Percentiles rank a stretch among this genome's conserved stretches.
These are phyloP conservation scores for Daldinia eschscholtzii DNA, from an alignment of 2,329 filamentous ascomycete genomes.

Conservation along the genomic window DNA sequence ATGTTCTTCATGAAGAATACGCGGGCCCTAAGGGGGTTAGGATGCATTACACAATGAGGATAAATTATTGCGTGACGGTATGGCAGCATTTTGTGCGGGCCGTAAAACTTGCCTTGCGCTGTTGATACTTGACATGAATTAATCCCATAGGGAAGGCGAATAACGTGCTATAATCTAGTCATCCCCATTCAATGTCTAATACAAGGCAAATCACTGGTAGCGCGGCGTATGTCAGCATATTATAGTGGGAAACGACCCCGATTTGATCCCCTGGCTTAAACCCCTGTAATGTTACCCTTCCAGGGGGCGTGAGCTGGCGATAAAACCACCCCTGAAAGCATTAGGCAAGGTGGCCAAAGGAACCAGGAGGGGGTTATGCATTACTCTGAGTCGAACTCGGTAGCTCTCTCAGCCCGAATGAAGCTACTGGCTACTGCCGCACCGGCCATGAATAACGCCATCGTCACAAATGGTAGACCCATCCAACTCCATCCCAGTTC, in stretches of 20 bases:
- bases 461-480: constrained; percentile 3
- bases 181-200: background rate
- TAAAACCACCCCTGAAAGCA: background rate
- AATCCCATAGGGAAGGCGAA: background rate
- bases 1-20: background rate
- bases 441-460: constrained; percentile 1
- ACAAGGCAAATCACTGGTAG: background rate
- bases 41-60: background rate
- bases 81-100: background rate
- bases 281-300: constrained; percentile 1
- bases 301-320: background rate
- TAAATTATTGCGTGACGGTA: background rate
- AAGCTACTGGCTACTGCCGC: constrained; percentile 6
- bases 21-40: background rate
- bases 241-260: background rate
- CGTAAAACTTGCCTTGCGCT: background rate
- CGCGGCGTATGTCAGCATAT: background rate
- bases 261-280: constrained; percentile 1
- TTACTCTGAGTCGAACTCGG: background rate
- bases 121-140: background rate
- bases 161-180: background rate
- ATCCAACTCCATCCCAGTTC: constrained; percentile 4
- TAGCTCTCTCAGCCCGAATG: background rate
- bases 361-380: background rate
- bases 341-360: background rate